Evolutionary conservation across 352 stramenopile species (phyloP).

Genomic region (Phytophthora sp.): DNA sequence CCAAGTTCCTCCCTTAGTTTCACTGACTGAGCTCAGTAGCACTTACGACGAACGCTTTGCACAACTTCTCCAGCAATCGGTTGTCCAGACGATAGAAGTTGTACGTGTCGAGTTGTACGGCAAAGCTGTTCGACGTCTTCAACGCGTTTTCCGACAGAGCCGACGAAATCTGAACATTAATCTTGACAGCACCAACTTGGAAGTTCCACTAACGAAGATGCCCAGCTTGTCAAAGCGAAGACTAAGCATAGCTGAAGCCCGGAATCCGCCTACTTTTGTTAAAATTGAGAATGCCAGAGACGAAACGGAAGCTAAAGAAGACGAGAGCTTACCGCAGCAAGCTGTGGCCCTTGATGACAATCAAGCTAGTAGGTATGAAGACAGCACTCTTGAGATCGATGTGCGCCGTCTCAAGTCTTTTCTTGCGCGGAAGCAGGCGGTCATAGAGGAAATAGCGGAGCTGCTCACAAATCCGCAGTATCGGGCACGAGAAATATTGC

Average conservation of each 20-base stretch:
- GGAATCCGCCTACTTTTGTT: constrained; percentile 20
- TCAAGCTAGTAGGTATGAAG: constrained; percentile 11
- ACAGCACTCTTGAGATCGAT: constrained; percentile 9
- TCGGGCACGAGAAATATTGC: constrained; percentile 13
- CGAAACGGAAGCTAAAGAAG: constrained; percentile 5
- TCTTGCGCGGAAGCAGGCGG: constrained; percentile 29
- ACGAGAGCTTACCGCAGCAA: constrained; percentile 15
- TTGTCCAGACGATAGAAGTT: constrained; percentile 59
- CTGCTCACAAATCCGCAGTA: constrained; percentile 35
- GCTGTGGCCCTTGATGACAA: constrained; percentile 7
- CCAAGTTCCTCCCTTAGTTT: constrained; percentile 51
- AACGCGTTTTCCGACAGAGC: constrained; percentile 67
- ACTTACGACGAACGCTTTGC: constrained; percentile 58
- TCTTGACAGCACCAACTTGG: constrained; percentile 4
- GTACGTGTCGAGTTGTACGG: constrained; percentile 70
- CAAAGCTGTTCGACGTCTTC: constrained; percentile 57
- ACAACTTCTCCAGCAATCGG: constrained; percentile 49
- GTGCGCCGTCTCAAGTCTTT: constrained; percentile 30
- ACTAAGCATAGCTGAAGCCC: constrained; percentile 13
- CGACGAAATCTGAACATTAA: constrained; percentile 25
- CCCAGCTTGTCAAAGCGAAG: constrained; percentile 27
- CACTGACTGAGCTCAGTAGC: constrained; percentile 47
- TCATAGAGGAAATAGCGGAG: constrained; percentile 33
- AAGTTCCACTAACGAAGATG: constrained; percentile 22
- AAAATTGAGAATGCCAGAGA: constrained; percentile 23